Evolutionary conservation across 2,329 filamentous ascomycete genomes (phyloP), one percentile per base, ranked within the genome.

Genomic region (Paraphoma chrysanthemicola): DNA sequence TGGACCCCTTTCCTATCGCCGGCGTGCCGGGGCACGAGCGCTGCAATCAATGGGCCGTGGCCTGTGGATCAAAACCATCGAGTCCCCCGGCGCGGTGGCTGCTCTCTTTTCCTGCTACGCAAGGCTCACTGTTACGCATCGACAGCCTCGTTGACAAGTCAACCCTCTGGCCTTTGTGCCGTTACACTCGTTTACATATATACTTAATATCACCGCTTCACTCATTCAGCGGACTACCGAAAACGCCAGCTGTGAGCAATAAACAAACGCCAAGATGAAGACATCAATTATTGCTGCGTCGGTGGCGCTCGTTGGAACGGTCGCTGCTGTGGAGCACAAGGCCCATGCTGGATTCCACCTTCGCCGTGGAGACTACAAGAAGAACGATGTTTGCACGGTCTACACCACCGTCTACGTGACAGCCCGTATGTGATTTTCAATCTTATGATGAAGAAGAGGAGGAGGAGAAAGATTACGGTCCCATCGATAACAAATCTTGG

Each of bases 221-320:
- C 88, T 92, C 91, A 78, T 92, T 93, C 81, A 93, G 90, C 90
- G 90, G 90, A 86, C 49, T 67, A 46, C 58, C 59, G 53, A 14
- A 56, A 56, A 56, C 48, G 48, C 63, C 54, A 59, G 51, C 56
- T 64, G 66, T 68, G 63, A 57, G 56, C 69, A 63, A 67, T 66
- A 73, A 74, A 68, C 69, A 76, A 63, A 67, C 68, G 43, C 75
- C 81, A 90, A 74, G 42, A 95, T 95, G 91, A 95, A 91, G 89
- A 87, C 84, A 73, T 83, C 84, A 73, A 76, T 90, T 72, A 78
- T 91, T 68, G 85, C 86, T 70, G 85, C 88, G 77, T 86, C 88
- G 64, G 81, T 80, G 60, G 82, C 81, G 46, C 75, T 83, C 62
- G 80, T 80, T 67, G 80, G 81, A 53, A 77, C 83, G 80, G 78